Conservation (phyloP, 1,284 basidiomycete species). For the Malassezia caprae region DNA sequence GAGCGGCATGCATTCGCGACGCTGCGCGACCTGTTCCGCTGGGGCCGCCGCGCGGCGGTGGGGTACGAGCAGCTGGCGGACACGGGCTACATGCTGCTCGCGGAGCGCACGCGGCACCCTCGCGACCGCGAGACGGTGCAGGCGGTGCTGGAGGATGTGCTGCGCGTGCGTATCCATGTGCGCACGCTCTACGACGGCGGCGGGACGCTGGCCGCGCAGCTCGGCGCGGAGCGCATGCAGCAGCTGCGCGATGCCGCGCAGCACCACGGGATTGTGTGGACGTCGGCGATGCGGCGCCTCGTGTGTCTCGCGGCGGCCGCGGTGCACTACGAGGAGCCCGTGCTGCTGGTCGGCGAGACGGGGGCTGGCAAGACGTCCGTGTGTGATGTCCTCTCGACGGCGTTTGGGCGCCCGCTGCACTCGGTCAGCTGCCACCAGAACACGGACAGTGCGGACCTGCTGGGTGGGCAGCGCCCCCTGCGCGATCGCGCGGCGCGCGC, state of each 20-base stretch:
- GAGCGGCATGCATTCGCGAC: conserved; percentile 97
- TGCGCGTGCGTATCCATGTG: conserved; percentile 72
- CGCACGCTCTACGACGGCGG: conserved; percentile 51
- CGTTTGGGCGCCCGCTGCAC: conserved; percentile 59
- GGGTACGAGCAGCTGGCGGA: conserved; percentile 86
- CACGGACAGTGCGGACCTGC: conserved; percentile 95
- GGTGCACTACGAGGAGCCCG: conserved; percentile 80
- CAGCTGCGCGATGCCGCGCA: conserved; percentile 48
- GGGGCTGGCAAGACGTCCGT: conserved; percentile 96
- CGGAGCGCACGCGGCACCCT: conserved; percentile 70
- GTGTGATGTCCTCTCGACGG: conserved; percentile 75
- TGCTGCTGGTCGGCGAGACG: conserved; percentile 94
- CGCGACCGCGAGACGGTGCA: conserved; percentile 85
- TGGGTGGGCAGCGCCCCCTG: conserved; percentile 86
- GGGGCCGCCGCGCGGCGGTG: conserved; percentile 76
- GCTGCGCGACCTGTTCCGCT: conserved; percentile 89
- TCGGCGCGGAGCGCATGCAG: conserved; percentile 22
- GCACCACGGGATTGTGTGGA: conserved; percentile 65
- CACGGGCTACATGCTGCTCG: conserved; percentile 94
- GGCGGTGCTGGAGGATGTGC: conserved; percentile 77
- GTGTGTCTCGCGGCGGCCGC: conserved; percentile 75
- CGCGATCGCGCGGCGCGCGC: conserved; percentile 58
- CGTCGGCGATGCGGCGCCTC: conserved; percentile 78
- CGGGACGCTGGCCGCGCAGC: conserved; percentile 45
- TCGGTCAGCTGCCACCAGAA: conserved; percentile 95